A percentile compares a stretch with the other conserved stretches of the same genome.
phyloP scores from a whole-genome alignment of 192 early-diverging fungal genomes.

The Chytriomyces hyalinus region DNA sequence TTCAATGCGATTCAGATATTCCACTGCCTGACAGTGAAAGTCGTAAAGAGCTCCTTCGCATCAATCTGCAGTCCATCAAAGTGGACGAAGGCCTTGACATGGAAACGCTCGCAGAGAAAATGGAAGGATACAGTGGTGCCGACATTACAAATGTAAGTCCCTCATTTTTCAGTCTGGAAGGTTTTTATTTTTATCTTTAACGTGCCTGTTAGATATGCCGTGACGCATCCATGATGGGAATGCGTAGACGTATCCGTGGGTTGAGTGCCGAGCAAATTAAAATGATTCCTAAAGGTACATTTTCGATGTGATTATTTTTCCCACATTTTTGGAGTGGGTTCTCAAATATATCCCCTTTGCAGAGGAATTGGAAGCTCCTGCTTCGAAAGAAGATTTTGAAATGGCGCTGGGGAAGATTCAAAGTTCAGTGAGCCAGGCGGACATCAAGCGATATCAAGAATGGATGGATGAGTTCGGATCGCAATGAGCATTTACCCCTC shows the following conservation, averaged over 20 bases:
- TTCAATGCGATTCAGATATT: slow-evolving; percentile 46
- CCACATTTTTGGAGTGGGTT: background rate
- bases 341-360: background rate
- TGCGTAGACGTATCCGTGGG: slow-evolving; percentile 62
- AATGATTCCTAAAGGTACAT: slow-evolving; percentile 55
- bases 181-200: slow-evolving; percentile 9
- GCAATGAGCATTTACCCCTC: no score
- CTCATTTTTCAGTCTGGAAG: background rate
- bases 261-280: slow-evolving; percentile 62
- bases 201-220: slow-evolving; percentile 52
- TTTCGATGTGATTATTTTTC: background rate
- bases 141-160: slow-evolving; percentile 65
- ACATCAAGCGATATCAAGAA: slow-evolving; percentile 64
- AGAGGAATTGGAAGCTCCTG: slow-evolving; percentile 65
- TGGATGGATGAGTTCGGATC: slow-evolving; percentile 69
- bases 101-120: slow-evolving; percentile 56
- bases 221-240: slow-evolving; percentile 64
- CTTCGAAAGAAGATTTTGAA: slow-evolving; percentile 58
- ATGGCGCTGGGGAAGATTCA: slow-evolving; percentile 61
- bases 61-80: slow-evolving; percentile 60
- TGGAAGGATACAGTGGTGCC: slow-evolving; percentile 66
- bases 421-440: slow-evolving; percentile 57
- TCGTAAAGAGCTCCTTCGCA: slow-evolving; percentile 54
- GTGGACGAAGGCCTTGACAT: slow-evolving; percentile 52
- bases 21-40: slow-evolving; percentile 61